Conservation (phyloP, 371 early-diverging fungal genomes). For the Entomophthora muscae region DNA sequence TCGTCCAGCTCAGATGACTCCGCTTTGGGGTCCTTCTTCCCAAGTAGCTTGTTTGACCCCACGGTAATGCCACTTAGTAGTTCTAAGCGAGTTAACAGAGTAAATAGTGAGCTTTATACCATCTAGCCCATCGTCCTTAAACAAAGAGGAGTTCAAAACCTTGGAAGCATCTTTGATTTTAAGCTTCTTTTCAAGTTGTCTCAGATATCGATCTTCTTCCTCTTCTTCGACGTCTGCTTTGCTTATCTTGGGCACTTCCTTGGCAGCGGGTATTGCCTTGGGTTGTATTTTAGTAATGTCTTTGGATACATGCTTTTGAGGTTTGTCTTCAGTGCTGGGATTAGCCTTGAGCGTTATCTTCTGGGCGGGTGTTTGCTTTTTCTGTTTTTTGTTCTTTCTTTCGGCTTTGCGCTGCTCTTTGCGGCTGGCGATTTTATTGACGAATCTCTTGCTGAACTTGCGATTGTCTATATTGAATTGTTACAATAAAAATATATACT, state of each 20-base stretch:
- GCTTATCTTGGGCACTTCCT: constrained; percentile 9
- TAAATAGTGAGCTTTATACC: background rate
- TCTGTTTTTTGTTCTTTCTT: background rate
- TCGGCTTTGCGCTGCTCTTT: background rate
- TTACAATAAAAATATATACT: too few species aligned
- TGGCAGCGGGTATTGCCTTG: too few species aligned
- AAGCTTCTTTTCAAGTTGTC: constrained; percentile 56
- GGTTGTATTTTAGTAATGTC: too few species aligned
- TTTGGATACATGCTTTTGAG: too few species aligned
- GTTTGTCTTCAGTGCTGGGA: too few species aligned
- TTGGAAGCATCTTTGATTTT: constrained; percentile 31
- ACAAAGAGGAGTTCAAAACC: constrained; percentile 24
- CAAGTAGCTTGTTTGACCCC: constrained; percentile 19
- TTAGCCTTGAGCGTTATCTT: too few species aligned
- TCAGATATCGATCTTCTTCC: constrained; percentile 55
- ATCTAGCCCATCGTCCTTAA: constrained; percentile 14
- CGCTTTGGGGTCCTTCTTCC: constrained; percentile 7
- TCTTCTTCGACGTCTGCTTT: constrained; percentile 23
- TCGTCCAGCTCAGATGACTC: constrained; percentile 11
- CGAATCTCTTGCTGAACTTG: background rate
- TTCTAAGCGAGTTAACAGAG: constrained; percentile 15
- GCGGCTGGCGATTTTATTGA: background rate
- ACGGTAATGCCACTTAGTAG: constrained; percentile 21
- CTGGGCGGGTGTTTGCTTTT: too few species aligned
- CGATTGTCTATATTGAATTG: background rate